Conservation (phyloP, 345 rosid genomes). For the Aethionema arabicum region DNA sequence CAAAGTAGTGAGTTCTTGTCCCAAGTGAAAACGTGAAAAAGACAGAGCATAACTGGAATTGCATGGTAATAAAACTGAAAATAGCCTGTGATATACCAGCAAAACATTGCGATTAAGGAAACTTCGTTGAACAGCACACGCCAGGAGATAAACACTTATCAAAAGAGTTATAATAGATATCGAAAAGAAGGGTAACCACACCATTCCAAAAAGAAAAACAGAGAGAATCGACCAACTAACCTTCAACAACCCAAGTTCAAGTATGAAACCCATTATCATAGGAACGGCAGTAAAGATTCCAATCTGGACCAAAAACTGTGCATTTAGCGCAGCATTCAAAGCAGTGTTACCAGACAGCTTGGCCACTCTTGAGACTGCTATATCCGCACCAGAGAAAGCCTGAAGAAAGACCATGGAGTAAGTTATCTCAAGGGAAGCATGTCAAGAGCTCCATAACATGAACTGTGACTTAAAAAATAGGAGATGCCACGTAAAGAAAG, state of each 20-base stretch:
- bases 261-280: slow-evolving; percentile 98
- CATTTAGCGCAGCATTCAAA: slow-evolving; percentile 83
- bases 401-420: slow-evolving; percentile 39
- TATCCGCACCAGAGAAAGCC: slow-evolving; percentile 97
- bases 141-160: slow-evolving; percentile 5
- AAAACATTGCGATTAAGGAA: slow-evolving; percentile 14
- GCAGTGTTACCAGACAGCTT: slow-evolving; percentile 70
- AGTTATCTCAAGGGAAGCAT: slow-evolving; percentile 11
- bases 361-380: slow-evolving; percentile 53
- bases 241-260: slow-evolving; percentile 88
- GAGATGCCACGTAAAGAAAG: background rate
- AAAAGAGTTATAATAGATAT: background rate
- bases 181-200: background rate
- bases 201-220: slow-evolving; percentile 6
- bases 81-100: slow-evolving; percentile 66
- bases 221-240: slow-evolving; percentile 44
- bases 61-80: slow-evolving; percentile 95
- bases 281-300: slow-evolving; percentile 98
- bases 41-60: slow-evolving; percentile 93
- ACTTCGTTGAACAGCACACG: slow-evolving; percentile 6
- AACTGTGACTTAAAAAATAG: slow-evolving; percentile 6
- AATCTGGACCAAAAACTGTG: slow-evolving; percentile 97
- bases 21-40: slow-evolving; percentile 98
- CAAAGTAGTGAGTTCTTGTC: slow-evolving; percentile 97
- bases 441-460: background rate